Evolutionary conservation across 2,329 filamentous ascomycete genomes (phyloP).

Genomic region (Aspergillaceae sp.): DNA sequence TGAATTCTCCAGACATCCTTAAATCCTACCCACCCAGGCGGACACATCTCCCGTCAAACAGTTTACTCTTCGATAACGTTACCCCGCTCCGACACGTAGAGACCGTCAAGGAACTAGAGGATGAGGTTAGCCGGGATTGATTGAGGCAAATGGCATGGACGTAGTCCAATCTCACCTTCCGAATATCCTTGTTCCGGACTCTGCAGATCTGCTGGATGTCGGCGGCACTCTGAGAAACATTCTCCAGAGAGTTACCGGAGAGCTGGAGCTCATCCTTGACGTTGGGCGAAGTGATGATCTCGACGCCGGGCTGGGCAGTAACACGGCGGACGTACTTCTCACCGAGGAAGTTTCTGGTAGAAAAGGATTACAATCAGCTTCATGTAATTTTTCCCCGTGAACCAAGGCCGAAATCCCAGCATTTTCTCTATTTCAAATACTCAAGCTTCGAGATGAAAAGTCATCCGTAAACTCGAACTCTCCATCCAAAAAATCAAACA

Average conservation of each 20-base stretch:
- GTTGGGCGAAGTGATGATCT: slow-evolving; percentile 79
- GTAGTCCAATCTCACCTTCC: slow-evolving; percentile 59
- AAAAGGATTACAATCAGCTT: slow-evolving; percentile 21
- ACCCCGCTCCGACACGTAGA: slow-evolving; percentile 98
- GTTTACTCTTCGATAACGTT: slow-evolving; percentile 66
- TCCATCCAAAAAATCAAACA: background rate
- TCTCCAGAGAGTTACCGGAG: slow-evolving; percentile 89
- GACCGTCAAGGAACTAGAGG: slow-evolving; percentile 90
- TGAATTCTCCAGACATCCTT: slow-evolving; percentile 30
- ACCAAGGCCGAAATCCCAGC: background rate
- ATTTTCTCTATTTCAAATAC: background rate
- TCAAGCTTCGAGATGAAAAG: too few relatives aligned
- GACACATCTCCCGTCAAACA: slow-evolving; percentile 20
- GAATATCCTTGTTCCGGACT: slow-evolving; percentile 99
- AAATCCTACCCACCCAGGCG: slow-evolving; percentile 21
- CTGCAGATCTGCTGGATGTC: slow-evolving; percentile 99
- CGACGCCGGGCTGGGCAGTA: slow-evolving; percentile 79
- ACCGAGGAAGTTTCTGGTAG: slow-evolving; percentile 81
- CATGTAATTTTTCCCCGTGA: too few relatives aligned
- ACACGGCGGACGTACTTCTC: slow-evolving; percentile 98
- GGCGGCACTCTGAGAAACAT: slow-evolving; percentile 94
- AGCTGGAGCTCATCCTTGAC: slow-evolving; percentile 98
- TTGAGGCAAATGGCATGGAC: background rate
- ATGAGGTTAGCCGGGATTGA: slow-evolving; percentile 4
- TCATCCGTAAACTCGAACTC: too few relatives aligned